Percentiles rank a stretch among this genome's conserved stretches.
phyloP scores from a whole-genome alignment of 1,284 basidiomycete genomes.

The Ustilago lituana region DNA sequence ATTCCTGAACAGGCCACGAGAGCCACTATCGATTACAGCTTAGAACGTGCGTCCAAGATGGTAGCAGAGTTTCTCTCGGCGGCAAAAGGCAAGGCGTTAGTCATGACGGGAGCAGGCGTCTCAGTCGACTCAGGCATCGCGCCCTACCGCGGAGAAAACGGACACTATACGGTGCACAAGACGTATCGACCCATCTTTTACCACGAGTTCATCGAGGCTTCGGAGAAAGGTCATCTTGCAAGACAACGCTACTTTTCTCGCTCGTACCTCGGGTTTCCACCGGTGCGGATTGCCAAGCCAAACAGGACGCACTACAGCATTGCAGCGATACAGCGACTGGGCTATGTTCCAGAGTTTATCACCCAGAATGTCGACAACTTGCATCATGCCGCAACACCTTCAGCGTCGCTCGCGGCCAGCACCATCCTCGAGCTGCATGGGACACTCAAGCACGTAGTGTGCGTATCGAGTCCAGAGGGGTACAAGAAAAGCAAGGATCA shows the following conservation, averaged over 20 bases:
- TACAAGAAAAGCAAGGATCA: neutral
- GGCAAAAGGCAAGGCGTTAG: slow-evolving; percentile 45
- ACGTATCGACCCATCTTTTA: slow-evolving; percentile 66
- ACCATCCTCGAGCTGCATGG: slow-evolving; percentile 66
- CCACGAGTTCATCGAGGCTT: slow-evolving; percentile 60
- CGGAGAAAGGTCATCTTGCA: slow-evolving; percentile 46
- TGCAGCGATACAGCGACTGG: slow-evolving; percentile 60
- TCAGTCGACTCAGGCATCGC: slow-evolving; percentile 66
- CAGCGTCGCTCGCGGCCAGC: slow-evolving; percentile 41
- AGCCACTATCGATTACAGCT: slow-evolving; percentile 33
- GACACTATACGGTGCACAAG: slow-evolving; percentile 62
- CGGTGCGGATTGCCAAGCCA: slow-evolving; percentile 58
- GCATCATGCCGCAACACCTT: slow-evolving; percentile 61
- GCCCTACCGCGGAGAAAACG: slow-evolving; percentile 64
- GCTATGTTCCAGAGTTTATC: slow-evolving; percentile 58
- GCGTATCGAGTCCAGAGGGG: slow-evolving; percentile 18
- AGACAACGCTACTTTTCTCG: slow-evolving; percentile 65
- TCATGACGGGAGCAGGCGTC: slow-evolving; percentile 63
- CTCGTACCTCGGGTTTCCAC: slow-evolving; percentile 64
- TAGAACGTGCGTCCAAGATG: slow-evolving; percentile 43
- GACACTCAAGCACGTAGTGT: slow-evolving; percentile 36
- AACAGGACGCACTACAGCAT: slow-evolving; percentile 63
- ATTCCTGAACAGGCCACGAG: slow-evolving; percentile 50
- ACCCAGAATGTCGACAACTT: slow-evolving; percentile 66
- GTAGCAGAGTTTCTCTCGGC: slow-evolving; percentile 46